Evolutionary conservation across 2,329 filamentous ascomycete species (phyloP), one percentile per base, ranked within the genome.

Genomic region (Bipolaris sorokiniana): DNA sequence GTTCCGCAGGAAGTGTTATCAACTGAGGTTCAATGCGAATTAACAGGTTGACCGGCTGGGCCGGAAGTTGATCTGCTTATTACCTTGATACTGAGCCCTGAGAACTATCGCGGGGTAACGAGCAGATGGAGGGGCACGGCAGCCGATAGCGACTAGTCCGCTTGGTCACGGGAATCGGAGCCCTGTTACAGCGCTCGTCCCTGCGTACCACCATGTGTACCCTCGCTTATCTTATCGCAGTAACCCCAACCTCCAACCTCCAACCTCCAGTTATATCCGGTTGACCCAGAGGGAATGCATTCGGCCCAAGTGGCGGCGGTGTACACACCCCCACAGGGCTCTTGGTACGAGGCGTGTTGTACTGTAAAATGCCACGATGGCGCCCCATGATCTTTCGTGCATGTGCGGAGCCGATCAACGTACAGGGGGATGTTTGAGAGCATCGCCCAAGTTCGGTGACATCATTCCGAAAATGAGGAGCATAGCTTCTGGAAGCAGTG

Each of bases 91-190:
- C 42, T 22, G 16, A 44, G 31, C 31, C 37, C n/a, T 44, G 40
- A 41, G 36, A 45, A 38, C 51, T 10, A 45, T 58, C 41, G 62
- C 62, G 62, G 62, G 62, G 62, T 58, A 62, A 37, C 41, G 23
- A 41, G 47, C 42, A 33, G 51, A 50, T 52, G 10, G 38, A n/a
- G 44, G 52, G 50, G 40, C 28, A 31, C 22, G 56, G 50, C 46
- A 48, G 45, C 51, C 52, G 54, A 51, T 54, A 56, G 49, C 51
- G 42, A 49, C 48, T 54, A 49, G 45, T 34, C 33, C 1, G 23
- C 22, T 34, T 36, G 22, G 36, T 53, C 54, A 48, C 51, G 28
- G 37, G 38, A 47, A 16, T 31, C 38, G 13, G 41, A 16, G 28
- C 28, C 28, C 10, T 31, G 10, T 31, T 31, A 31, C 28, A 31